phyloP scores from a whole-genome alignment of 1,284 basidiomycete species.

The Ceratobasidium sp. region DNA sequence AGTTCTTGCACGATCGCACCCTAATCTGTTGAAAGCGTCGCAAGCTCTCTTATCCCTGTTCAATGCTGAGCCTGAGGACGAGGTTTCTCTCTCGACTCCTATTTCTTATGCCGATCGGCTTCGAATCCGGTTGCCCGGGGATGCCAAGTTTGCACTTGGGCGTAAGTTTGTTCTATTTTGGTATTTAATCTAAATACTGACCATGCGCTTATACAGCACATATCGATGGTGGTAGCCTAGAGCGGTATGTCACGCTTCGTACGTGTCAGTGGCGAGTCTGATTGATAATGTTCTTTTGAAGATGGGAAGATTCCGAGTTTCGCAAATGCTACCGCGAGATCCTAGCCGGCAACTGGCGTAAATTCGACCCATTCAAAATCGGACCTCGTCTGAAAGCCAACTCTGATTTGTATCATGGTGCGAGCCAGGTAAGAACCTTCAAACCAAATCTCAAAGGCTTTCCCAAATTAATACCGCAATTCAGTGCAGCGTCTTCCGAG shows the following conservation, averaged over 20 bases:
- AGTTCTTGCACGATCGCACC: slow-evolving; percentile 63
- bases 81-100: slow-evolving; percentile 63
- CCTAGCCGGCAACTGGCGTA: slow-evolving; percentile 60
- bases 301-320: slow-evolving; percentile 77
- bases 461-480: slow-evolving; percentile 46
- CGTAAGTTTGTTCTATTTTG: slow-evolving; percentile 1
- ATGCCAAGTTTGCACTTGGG: slow-evolving; percentile 56
- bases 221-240: slow-evolving; percentile 73
- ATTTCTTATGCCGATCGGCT: slow-evolving; percentile 80
- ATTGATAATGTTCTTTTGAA: slow-evolving; percentile 51
- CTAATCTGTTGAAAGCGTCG: slow-evolving; percentile 60
- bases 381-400: slow-evolving; percentile 60
- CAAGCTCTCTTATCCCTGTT: slow-evolving; percentile 62
- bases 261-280: slow-evolving; percentile 10
- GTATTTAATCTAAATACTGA: not conserved
- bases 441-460: not conserved
- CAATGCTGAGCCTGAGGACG: slow-evolving; percentile 55
- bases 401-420: slow-evolving; percentile 62
- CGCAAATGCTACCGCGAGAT: slow-evolving; percentile 65
- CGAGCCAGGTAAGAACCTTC: slow-evolving; percentile 37
- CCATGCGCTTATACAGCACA: slow-evolving; percentile 67
- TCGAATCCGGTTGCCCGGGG: slow-evolving; percentile 76
- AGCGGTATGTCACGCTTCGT: not conserved
- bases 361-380: slow-evolving; percentile 66
- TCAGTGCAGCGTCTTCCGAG: slow-evolving; percentile 73